Base-by-base conservation (phyloP, 179 eudicot species). In the Patellifolia procumbens region DNA sequence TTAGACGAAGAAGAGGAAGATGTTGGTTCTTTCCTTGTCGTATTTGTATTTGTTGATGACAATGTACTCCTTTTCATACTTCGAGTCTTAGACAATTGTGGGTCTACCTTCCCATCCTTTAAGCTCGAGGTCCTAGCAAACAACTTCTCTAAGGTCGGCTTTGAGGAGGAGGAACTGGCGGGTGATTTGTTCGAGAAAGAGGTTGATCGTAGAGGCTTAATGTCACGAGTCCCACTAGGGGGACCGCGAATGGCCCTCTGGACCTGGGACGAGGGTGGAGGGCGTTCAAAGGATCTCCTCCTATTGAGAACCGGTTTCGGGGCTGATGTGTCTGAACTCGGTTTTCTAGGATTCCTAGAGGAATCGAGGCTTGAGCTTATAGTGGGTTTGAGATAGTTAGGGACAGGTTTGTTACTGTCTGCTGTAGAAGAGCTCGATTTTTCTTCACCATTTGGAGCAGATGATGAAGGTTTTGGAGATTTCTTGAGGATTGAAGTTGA, bases 301-400 rank as follows among this genome's bases (percentile, higher is more conserved):
- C 88, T 76, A 34, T 52, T 45, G 15, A 74, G 63, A 45, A 31
- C 43, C 0, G 83, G 83, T 32, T 79, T 85, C 12, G 43, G 60
- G 28, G 76, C 5, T 10, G 80, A 65, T 75, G 75, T 51, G 28
- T 75, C 76, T 13, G 71, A 16, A 69, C 34, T 52, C 12, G 82
- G 6, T 64, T 74, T 81, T 74, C 65, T 73, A 61, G 84, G 28
- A 24, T 37, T 17, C 42, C 73, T 52, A 8, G 83, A 61, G 59
- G 51, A 64, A 22, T 85, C 86, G 4, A 45, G 81, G 49, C 62
- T 75, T 29, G 92, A 89, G 79, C 85, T 83, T 2, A 72, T 51
- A 34, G 90, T 85, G 1, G 87, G 87, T 51, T 68, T 84, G 69
- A 87, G 90, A 68, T 89, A 85, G 74, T 83, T 87, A 2, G 88